phyloP scores from a whole-genome alignment of 78 protist species.

The Mastigamoeba balamuthi region DNA sequence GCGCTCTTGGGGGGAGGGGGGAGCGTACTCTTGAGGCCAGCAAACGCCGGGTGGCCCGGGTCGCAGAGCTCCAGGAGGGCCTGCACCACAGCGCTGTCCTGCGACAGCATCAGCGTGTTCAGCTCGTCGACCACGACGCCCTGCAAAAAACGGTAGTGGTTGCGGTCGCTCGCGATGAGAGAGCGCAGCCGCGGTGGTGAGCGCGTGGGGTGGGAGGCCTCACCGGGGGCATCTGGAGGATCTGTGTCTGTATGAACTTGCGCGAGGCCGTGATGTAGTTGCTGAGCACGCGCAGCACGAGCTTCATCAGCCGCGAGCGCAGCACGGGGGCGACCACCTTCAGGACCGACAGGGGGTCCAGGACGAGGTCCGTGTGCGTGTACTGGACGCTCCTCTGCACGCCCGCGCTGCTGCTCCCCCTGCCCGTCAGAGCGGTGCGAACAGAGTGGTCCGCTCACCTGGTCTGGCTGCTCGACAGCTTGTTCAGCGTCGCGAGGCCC shows the following conservation, averaged over 20 bases:
- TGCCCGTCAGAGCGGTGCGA: no score
- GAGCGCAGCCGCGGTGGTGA: neutral
- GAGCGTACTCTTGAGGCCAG: neutral
- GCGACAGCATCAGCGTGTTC: constrained; percentile 25
- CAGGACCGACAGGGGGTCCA: constrained; percentile 23
- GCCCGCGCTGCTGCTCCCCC: no score
- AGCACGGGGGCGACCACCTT: constrained; percentile 23
- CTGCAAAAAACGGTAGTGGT: neutral
- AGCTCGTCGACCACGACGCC: constrained; percentile 16
- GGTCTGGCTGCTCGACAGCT: no score
- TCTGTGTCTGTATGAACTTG: constrained; percentile 22
- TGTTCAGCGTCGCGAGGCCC: no score
- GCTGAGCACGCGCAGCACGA: constrained; percentile 17
- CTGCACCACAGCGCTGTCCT: constrained; percentile 34
- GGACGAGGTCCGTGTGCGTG: constrained; percentile 8
- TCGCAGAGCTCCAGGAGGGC: constrained; percentile 24
- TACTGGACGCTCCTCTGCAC: no score
- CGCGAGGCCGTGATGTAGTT: constrained; percentile 27
- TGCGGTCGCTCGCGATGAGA: neutral
- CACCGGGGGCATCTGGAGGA: neutral
- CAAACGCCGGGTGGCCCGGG: neutral
- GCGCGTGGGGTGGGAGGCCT: neutral
- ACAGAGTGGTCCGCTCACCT: no score
- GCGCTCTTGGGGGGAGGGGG: neutral
- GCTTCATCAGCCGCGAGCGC: constrained; percentile 15